Evolutionary conservation across 2,329 filamentous ascomycete species (phyloP), one percentile per base, ranked within the genome.

Genomic region (Nigrospora sphaerica): DNA sequence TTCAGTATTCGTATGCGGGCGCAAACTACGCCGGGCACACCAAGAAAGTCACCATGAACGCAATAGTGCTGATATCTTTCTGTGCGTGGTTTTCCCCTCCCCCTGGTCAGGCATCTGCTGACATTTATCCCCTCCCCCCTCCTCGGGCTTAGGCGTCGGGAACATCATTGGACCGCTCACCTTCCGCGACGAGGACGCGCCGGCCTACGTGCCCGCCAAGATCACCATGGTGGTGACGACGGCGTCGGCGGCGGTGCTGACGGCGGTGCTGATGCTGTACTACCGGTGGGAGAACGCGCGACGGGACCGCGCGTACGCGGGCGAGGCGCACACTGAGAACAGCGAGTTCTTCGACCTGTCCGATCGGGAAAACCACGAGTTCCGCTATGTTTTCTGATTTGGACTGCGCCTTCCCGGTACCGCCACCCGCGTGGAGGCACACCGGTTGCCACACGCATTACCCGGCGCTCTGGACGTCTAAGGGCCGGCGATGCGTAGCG

Each of bases 201-300:
- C 76, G 1, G 62, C 72, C 4, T 79, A 74, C 52, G 67, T 69
- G 12, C 75, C 73, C 1, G 77, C 75, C 13, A 77, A 79, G 56
- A 68, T 80, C 23, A 70, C 74, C 17, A 73, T 80, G 47, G 69
- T 81, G 59, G 73, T 66, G 11, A 78, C 73, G 6, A 44, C 34
- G 17, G 46, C 45, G 13, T 44, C 35, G 1, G 46, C 32, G 18
- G 46, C 47, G 13, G 13, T 48, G 12, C n/a, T 51, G 28, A 45
- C 43, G 11, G 19, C 31, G 58, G 60, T 47, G 51, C 45, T 42
- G 59, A 31, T 49, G 62, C 45, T 48, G 52, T 52, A 56, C 46
- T 53, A 59, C 45, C 48, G 17, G 32, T 49, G 39, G 45, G 46
- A 17, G 41, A 42, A n/a, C 46, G 49, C 39, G 40, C 19, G 44